Conservation (phyloP, 1,284 basidiomycete species). For the Ceratobasidium sp. region DNA sequence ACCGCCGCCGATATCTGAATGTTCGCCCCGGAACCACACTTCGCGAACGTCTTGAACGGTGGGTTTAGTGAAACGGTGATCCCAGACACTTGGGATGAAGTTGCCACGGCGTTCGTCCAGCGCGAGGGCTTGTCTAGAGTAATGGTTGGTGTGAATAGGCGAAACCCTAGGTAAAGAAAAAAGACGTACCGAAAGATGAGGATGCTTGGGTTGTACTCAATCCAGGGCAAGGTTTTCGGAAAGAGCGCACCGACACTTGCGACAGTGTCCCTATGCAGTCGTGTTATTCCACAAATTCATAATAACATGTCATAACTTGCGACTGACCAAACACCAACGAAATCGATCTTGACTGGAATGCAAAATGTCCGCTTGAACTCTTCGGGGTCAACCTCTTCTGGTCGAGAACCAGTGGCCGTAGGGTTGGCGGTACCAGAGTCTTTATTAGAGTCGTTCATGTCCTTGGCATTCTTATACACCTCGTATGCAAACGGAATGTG, state of each 20-base stretch:
- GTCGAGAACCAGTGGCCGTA: background rate
- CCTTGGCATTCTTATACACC: conserved; percentile 35
- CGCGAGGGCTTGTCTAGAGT: conserved; percentile 51
- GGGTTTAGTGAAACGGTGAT: background rate
- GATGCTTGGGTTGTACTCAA: conserved; percentile 41
- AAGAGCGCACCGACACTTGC: conserved; percentile 35
- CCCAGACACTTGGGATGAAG: conserved; percentile 50
- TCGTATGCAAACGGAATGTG: conserved; percentile 48
- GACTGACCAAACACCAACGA: conserved; percentile 47
- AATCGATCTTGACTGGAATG: conserved; percentile 42
- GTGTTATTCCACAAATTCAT: background rate
- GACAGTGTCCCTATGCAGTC: conserved; percentile 44
- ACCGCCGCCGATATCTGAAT: conserved; percentile 47
- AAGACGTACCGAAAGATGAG: conserved; percentile 28
- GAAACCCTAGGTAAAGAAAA: background rate
- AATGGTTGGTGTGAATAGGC: background rate
- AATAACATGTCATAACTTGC: background rate
- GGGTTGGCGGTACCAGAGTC: background rate
- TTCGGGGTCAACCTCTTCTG: conserved; percentile 28
- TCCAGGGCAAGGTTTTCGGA: conserved; percentile 42
- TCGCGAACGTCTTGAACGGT: conserved; percentile 30
- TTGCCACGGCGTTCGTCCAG: conserved; percentile 52
- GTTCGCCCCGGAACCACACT: conserved; percentile 46
- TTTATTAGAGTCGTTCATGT: background rate
- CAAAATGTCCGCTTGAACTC: conserved; percentile 47